Evolutionary conservation across 1,284 basidiomycete species (phyloP), one percentile per base, ranked within the genome.

Genomic region (Leccinum proliferum): DNA sequence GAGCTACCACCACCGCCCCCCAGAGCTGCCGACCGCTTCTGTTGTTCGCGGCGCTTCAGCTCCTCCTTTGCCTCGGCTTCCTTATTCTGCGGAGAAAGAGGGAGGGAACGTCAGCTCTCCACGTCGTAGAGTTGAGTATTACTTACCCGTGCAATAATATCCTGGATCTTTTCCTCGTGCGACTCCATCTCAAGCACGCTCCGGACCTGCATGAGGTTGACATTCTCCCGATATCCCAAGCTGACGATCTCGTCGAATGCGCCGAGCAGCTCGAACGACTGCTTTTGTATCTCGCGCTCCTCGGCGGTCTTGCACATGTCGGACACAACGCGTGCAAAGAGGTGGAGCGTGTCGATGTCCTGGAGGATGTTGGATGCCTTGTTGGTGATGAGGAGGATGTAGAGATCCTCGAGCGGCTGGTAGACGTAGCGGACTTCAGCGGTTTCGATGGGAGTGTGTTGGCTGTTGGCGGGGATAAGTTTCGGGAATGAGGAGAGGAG

Each of bases 141-240:
- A 29, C 88, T 64, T 71, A 94, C 93, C 75, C 92, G 83, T 21
- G 95, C 93, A 69, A 99, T 99, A 75, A 99, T 99, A 71, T 99
- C 97, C 75, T 99, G 96, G 67, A 99, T 98, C 81, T 98, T 98
- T 79, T 99, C 97, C 76, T 99, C 97, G 77, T 99, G 97, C 77
- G 90, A 94, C 80, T 99, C 97, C 90, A 98, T 98, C 81, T 98
- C 97, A 68, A 99, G 79, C 48, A 97, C 88, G 70, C 84, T 96
- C 68, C 93, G 82, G 55, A 99, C 93, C 76, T 98, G 96, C 75
- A 91, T 87, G 57, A 99, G 77, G 72, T 91, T 94, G 60, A 98
- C 92, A 66, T 93, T 90, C 77, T 99, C 97, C 72, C 95, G 83
- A 78, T 96, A 98, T 2, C 97, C 97, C 68, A 98, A 75, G 69